These are phyloP conservation scores for Oxytropis ochrocephala DNA, from an alignment of 306 rosid species.

Conservation along the genomic window DNA sequence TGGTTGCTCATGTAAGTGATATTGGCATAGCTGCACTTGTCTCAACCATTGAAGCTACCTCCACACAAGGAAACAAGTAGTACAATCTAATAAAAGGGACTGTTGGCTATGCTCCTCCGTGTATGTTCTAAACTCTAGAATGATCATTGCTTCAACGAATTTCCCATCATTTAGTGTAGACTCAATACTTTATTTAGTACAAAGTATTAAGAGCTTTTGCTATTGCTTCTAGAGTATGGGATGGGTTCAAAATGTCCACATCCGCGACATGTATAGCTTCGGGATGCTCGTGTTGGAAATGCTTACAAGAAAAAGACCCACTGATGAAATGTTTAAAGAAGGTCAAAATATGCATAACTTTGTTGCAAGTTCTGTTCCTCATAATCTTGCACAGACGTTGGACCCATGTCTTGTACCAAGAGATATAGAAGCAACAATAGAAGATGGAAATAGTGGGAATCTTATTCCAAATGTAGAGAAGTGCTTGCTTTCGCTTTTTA, in stretches of 20 bases:
- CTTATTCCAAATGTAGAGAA: too few species aligned
- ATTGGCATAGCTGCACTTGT: background rate
- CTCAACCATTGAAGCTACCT: background rate
- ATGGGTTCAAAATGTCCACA: slow-evolving; percentile 6
- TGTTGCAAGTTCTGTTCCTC: background rate
- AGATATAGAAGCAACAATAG: too few species aligned
- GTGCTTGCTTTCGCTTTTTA: too few species aligned
- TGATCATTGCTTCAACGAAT: background rate
- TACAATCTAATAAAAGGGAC: slow-evolving; percentile 12
- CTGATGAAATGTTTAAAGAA: slow-evolving; percentile 17
- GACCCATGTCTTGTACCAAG: too few species aligned
- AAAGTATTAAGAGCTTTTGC: background rate
- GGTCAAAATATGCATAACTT: slow-evolving; percentile 11
- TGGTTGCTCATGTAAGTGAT: background rate
- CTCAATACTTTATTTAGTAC: background rate
- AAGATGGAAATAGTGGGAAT: slow-evolving; percentile 4
- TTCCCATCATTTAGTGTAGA: background rate
- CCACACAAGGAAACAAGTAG: background rate
- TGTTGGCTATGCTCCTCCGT: slow-evolving; percentile 17
- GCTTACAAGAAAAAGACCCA: slow-evolving; percentile 19
- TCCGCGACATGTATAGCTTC: slow-evolving; percentile 24
- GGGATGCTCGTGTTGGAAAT: slow-evolving; percentile 27
- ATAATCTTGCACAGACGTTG: background rate
- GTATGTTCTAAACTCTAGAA: background rate
- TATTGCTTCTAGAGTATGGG: slow-evolving; percentile 10